Conservation (phyloP, 495 filamentous ascomycete genomes). For the Penicillium arizonense region DNA sequence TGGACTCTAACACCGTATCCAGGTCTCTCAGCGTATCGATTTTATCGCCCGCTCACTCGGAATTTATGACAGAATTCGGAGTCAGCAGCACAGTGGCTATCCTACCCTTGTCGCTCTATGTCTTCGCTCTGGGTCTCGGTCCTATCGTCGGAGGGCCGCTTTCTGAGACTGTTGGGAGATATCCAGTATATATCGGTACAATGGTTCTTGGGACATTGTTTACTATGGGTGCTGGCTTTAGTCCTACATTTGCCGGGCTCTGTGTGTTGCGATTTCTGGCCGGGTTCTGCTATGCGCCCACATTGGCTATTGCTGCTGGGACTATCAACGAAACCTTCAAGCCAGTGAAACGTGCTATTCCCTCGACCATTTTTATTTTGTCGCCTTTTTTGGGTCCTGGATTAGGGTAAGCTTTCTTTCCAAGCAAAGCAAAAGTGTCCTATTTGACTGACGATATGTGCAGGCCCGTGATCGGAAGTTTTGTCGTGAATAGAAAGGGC, state of each 20-base stretch:
- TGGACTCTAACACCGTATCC: not conserved
- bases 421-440: too few species aligned
- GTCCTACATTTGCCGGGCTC: conserved; percentile 53
- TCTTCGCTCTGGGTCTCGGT: conserved; percentile 56
- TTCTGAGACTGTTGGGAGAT: conserved; percentile 58
- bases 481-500: conserved; percentile 51
- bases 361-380: conserved; percentile 34
- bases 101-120: conserved; percentile 54
- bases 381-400: conserved; percentile 37
- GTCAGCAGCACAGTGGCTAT: conserved; percentile 51
- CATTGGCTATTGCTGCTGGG: conserved; percentile 41
- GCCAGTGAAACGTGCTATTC: conserved; percentile 30
- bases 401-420: conserved; percentile 33
- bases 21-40: conserved; percentile 57
- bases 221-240: conserved; percentile 59
- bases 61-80: conserved; percentile 46
- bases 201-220: conserved; percentile 57
- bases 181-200: conserved; percentile 52
- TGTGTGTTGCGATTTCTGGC: conserved; percentile 61
- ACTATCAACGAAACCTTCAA: conserved; percentile 46
- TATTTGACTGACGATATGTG: conserved; percentile 35
- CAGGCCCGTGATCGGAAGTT: conserved; percentile 64
- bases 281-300: conserved; percentile 45
- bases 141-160: conserved; percentile 59
- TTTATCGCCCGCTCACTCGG: conserved; percentile 42